phyloP scores from a whole-genome alignment of 2,329 filamentous ascomycete genomes.

The Orbilia blumenaviensis region DNA sequence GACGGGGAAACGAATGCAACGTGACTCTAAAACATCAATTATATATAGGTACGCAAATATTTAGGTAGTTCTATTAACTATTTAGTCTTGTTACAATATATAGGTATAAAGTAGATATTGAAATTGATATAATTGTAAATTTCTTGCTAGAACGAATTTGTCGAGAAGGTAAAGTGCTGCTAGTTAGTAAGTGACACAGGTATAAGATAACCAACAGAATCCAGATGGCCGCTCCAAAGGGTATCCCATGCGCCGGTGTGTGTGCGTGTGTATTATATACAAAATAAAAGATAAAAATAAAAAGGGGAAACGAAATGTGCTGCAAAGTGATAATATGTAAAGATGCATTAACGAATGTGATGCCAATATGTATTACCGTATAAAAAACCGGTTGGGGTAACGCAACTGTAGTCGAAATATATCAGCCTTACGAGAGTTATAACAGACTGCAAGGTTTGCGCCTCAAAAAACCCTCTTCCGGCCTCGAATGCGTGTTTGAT shows the following conservation, averaged over 20 bases:
- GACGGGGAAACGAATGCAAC: too few species aligned
- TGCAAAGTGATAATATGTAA: background rate
- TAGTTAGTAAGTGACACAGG: background rate
- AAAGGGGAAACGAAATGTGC: background rate
- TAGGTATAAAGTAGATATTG: too few species aligned
- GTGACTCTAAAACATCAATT: too few species aligned
- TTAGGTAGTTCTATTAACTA: too few species aligned
- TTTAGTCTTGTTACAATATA: too few species aligned
- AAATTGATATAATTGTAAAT: background rate
- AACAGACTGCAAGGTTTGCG: background rate
- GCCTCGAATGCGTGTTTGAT: too few species aligned
- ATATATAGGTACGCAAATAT: too few species aligned
- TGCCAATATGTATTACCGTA: too few species aligned
- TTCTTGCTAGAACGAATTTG: too few species aligned
- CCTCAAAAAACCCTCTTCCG: background rate
- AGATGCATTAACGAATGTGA: background rate
- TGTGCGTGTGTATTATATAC: background rate
- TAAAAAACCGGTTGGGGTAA: too few species aligned
- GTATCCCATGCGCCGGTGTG: constrained; percentile 34
- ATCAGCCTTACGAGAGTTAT: background rate
- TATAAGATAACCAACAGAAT: background rate
- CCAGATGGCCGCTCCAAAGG: constrained; percentile 35
- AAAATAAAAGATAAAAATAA: background rate
- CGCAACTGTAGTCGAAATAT: background rate
- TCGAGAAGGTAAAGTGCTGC: too few species aligned